Evolutionary conservation across 257 asterid species (phyloP), one percentile per base, ranked within the genome.

Genomic region (Osmanthus fragrans): DNA sequence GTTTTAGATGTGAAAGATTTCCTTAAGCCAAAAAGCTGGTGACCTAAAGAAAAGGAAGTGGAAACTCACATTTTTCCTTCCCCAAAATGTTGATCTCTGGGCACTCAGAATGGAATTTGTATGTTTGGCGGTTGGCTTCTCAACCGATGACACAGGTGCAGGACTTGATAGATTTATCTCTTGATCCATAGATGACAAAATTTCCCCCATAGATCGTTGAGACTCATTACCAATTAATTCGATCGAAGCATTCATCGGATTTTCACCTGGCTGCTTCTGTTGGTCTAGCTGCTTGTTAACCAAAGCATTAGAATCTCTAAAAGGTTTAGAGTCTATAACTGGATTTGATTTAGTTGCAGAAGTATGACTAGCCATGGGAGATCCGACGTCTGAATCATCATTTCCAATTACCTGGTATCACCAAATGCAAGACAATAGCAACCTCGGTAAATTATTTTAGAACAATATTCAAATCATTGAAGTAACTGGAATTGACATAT

Each of bases 41-140:
- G 29, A 19, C 16, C 33, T 72, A 18, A 40, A 16, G 32, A 56
- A 69, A 12, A 10, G 58, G 47, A 33, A 45, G 80, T 71, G 63
- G 70, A 80, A 77, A 83, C 98, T 90, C 82, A 94, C 98, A 76
- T 73, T 92, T 85, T 86, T 94, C 85, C 92, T 86, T 73, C 96
- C 94, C 97, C 98, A 94, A 79, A 94, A 89, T 54, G 88, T 83
- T 70, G 98, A 87, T 80, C 88, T 89, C 87, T 88, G 88, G 85
- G 80, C 83, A 82, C 77, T 92, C 81, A 73, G 82, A 85, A 79
- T 84, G 65, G 95, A 77, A 80, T 78, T 73, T 74, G 87, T 75
- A 66, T 82, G 89, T 80, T 82, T 90, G 69, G 83, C 76, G 39
- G 73, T 56, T 78, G 88, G 71, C 82, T 89, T 94, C 77, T 90